Evolutionary conservation across 805 yeast species (phyloP).

Genomic region (Ogataea paradorogensis): DNA sequence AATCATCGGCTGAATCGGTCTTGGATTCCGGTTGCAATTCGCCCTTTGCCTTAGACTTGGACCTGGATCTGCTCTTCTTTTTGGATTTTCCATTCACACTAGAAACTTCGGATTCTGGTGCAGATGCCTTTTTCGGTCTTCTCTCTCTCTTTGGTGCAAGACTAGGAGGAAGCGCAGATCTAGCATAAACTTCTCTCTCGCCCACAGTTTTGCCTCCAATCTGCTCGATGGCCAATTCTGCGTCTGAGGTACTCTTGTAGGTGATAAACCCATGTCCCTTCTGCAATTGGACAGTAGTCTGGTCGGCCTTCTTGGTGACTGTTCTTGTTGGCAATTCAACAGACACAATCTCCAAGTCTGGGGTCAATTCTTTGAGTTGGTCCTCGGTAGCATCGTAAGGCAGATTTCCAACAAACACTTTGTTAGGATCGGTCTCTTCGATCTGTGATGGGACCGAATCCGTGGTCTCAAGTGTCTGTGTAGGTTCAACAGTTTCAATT

Average conservation of each 20-base stretch:
- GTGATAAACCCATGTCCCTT: constrained; percentile 49
- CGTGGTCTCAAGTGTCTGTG: constrained; percentile 3
- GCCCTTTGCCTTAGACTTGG: constrained; percentile 1
- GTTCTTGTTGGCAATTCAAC: constrained; percentile 33
- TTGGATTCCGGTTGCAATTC: constrained; percentile 4
- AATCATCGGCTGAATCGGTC: constrained; percentile 9
- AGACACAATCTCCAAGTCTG: constrained; percentile 32
- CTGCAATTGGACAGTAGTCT: constrained; percentile 25
- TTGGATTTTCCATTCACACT: constrained; percentile 7
- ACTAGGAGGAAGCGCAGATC: constrained; percentile 44
- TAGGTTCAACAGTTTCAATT: constrained; percentile 6
- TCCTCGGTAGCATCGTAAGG: constrained; percentile 43
- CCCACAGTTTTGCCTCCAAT: constrained; percentile 30
- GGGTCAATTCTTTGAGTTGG: constrained; percentile 41
- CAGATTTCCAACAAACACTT: constrained; percentile 44
- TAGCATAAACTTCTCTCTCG: constrained; percentile 45
- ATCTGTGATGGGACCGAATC: constrained; percentile 13
- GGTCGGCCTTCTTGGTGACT: constrained; percentile 24
- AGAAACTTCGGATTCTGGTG: constrained; percentile 7
- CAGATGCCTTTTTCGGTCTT: constrained; percentile 27
- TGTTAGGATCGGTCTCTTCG: constrained; percentile 14
- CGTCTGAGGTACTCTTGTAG: constrained; percentile 58
- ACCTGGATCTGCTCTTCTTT: constrained; percentile 11
- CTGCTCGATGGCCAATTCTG: constrained; percentile 55
- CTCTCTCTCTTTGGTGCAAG: constrained; percentile 19